Evolutionary conservation across 179 eudicot species (phyloP).

Genomic region (Carnegiea gigantea): DNA sequence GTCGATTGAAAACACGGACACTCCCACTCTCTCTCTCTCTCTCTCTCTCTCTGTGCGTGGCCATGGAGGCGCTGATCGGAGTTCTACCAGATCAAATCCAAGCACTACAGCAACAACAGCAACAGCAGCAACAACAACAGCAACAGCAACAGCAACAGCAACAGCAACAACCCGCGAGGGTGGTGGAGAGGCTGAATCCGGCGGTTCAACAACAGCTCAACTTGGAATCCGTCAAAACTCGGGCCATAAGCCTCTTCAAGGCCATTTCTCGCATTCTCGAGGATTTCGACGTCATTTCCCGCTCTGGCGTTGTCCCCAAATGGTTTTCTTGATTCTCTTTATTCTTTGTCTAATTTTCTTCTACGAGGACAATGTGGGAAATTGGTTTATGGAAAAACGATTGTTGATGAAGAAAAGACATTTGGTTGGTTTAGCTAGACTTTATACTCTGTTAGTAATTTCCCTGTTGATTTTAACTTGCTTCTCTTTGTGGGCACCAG

Average conservation of each 20-base stretch:
- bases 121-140: conserved; percentile 19
- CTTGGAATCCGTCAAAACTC: conserved; percentile 78
- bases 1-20: no score
- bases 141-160: conserved; percentile 22
- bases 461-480: conserved; percentile 8
- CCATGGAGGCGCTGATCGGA: conserved; percentile 29
- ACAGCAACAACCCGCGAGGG: conserved; percentile 25
- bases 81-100: conserved; percentile 25
- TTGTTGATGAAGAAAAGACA: not conserved
- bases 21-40: not conserved
- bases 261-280: conserved; percentile 88
- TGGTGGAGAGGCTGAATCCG: conserved; percentile 52
- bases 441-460: not conserved
- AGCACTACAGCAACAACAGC: conserved; percentile 19
- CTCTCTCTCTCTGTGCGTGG: not conserved
- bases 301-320: conserved; percentile 71
- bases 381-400: not conserved
- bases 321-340: conserved; percentile 39
- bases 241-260: conserved; percentile 73
- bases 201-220: conserved; percentile 81
- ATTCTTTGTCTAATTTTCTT: conserved; percentile 7
- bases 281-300: conserved; percentile 63
- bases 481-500: conserved; percentile 40
- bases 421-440: not conserved
- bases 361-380: not conserved